Conservation (phyloP, 352 stramenopile species). For the Pythium pyrilobum region DNA sequence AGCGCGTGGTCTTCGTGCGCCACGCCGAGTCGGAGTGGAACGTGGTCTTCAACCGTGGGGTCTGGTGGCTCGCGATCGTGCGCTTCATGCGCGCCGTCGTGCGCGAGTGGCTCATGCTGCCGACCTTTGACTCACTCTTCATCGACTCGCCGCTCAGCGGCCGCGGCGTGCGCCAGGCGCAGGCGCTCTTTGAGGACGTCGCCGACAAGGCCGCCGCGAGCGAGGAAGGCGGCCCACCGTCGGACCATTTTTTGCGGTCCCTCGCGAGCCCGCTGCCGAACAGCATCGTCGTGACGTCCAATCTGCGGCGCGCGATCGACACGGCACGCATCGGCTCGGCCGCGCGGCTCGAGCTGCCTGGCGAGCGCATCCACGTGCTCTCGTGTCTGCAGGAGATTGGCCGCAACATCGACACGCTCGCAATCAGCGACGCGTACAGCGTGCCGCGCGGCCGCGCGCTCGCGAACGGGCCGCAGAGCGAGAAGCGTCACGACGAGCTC, state of each 20-base stretch:
- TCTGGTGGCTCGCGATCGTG: constrained; percentile 35
- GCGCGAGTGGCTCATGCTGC: constrained; percentile 64
- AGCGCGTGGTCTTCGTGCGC: constrained; percentile 80
- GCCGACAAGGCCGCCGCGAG: constrained; percentile 18
- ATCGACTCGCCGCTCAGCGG: constrained; percentile 80
- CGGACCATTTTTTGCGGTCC: constrained; percentile 33
- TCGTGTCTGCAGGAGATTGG: constrained; percentile 83
- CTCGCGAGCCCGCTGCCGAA: constrained; percentile 36
- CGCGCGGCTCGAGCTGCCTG: constrained; percentile 36
- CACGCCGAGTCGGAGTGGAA: constrained; percentile 89
- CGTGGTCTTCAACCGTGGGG: constrained; percentile 80
- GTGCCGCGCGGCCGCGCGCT: constrained; percentile 31
- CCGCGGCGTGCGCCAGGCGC: constrained; percentile 49
- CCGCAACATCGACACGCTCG: constrained; percentile 80
- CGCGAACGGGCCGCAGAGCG: constrained; percentile 18
- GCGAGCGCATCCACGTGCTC: constrained; percentile 75
- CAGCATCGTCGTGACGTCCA: constrained; percentile 69
- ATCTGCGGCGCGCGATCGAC: constrained; percentile 70
- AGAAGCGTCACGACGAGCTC: constrained; percentile 56
- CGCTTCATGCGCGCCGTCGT: constrained; percentile 47
- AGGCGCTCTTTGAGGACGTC: constrained; percentile 45
- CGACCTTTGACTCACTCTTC: constrained; percentile 71
- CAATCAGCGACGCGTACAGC: constrained; percentile 51
- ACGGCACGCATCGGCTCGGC: constrained; percentile 75
- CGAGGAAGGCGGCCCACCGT: constrained; percentile 13